These are phyloP conservation scores for Trifolium pratense DNA, from an alignment of 306 rosid genomes.

Conservation along the genomic window DNA sequence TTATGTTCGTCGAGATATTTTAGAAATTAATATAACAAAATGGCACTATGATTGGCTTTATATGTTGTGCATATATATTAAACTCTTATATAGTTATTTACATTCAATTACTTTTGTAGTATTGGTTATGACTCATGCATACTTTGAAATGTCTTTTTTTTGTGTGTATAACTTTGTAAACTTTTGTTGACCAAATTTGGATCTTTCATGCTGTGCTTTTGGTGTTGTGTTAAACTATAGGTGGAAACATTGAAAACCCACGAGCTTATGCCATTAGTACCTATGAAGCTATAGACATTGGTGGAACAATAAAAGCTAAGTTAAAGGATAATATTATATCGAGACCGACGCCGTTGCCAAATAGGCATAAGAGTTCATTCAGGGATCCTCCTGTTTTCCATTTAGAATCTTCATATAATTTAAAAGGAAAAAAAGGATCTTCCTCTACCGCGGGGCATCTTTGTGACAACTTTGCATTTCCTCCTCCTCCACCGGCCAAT, in stretches of 20 bases:
- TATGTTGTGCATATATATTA: neutral
- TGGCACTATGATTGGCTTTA: neutral
- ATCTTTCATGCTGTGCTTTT: conserved; percentile 46
- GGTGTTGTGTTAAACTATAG: conserved; percentile 55
- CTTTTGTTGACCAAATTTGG: conserved; percentile 37
- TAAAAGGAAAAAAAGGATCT: conserved; percentile 41
- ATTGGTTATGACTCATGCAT: conserved; percentile 9
- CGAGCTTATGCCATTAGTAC: conserved; percentile 45
- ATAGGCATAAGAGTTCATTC: conserved; percentile 37
- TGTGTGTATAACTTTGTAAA: conserved; percentile 9
- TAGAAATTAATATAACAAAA: neutral
- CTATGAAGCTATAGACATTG: conserved; percentile 41
- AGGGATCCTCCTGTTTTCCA: conserved; percentile 41
- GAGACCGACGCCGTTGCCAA: conserved; percentile 40
- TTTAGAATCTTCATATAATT: conserved; percentile 38
- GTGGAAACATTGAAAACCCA: conserved; percentile 59
- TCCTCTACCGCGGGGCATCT: conserved; percentile 50
- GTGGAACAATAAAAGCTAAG: conserved; percentile 48
- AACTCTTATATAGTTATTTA: neutral
- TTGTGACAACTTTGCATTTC: conserved; percentile 73
- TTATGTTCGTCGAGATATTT: neutral
- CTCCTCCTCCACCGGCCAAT: conserved; percentile 82
- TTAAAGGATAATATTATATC: conserved; percentile 47
- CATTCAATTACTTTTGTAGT: conserved; percentile 18
- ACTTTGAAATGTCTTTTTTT: conserved; percentile 24